A percentile compares a stretch with the other conserved stretches of the same genome.
phyloP scores from a whole-genome alignment of 2,329 filamentous ascomycete genomes.

The Claviceps pusilla region DNA sequence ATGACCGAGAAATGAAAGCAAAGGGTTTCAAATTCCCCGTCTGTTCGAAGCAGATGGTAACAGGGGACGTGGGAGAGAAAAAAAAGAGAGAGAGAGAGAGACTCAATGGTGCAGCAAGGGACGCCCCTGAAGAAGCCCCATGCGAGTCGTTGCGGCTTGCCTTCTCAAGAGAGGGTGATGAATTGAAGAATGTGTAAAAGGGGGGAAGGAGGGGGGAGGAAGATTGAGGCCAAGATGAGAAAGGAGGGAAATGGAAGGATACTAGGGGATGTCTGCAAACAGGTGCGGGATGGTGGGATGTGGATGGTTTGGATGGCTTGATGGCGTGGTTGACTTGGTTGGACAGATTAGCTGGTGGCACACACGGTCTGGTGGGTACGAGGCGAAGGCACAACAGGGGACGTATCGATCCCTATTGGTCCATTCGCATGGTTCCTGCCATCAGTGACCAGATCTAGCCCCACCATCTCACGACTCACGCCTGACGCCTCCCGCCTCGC shows the following conservation, averaged over 20 bases:
- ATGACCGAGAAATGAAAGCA: not conserved
- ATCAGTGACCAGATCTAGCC: not conserved
- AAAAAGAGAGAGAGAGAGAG: constrained; percentile 1
- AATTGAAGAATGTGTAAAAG: not conserved
- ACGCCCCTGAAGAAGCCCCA: constrained; percentile 10
- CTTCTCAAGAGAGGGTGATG: not conserved
- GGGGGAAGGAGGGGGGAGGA: too few relatives aligned
- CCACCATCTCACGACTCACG: not conserved
- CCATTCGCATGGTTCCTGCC: not conserved
- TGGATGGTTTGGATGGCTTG: not conserved
- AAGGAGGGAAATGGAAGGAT: not conserved
- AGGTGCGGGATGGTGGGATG: not conserved
- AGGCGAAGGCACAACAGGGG: not conserved
- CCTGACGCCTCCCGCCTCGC: too few relatives aligned
- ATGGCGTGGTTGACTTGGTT: not conserved
- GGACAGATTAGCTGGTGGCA: not conserved
- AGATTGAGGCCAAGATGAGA: not conserved
- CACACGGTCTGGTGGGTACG: not conserved
- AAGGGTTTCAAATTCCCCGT: not conserved
- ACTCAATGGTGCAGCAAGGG: constrained; percentile 11
- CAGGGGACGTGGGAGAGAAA: too few relatives aligned
- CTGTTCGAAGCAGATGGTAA: not conserved
- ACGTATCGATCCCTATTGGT: not conserved
- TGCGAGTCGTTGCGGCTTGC: not conserved
- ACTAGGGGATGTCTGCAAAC: not conserved